Evolutionary conservation across 179 eudicot species (phyloP).

Genomic region (Actinidia chinensis): DNA sequence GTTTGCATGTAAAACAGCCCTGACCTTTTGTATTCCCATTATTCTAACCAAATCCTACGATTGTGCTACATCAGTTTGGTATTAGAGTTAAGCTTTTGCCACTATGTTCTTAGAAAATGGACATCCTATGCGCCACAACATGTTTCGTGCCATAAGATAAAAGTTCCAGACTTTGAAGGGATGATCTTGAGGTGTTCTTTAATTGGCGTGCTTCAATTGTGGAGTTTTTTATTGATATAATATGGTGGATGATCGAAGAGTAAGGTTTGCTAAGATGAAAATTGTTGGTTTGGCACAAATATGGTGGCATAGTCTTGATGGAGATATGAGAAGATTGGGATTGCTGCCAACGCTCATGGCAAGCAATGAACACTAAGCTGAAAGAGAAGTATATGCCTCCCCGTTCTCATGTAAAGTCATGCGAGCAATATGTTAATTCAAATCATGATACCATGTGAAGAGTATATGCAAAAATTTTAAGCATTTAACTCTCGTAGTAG

Average conservation of each 20-base stretch:
- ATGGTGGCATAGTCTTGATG: background rate
- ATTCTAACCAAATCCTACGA: too few relatives aligned
- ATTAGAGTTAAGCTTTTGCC: background rate
- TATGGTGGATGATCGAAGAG: background rate
- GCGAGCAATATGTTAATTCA: background rate
- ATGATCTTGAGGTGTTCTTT: background rate
- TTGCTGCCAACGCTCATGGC: background rate
- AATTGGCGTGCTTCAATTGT: constrained; percentile 7
- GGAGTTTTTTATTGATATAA: background rate
- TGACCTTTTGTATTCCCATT: too few relatives aligned
- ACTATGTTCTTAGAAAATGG: background rate
- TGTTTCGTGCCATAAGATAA: background rate
- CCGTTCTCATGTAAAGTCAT: background rate
- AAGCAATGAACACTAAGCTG: background rate
- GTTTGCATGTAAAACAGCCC: too few relatives aligned
- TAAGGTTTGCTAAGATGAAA: constrained; percentile 2
- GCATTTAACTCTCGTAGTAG: background rate
- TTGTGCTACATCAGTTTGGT: background rate
- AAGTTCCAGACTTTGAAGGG: background rate
- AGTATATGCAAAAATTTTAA: background rate
- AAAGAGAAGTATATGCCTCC: background rate
- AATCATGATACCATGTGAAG: background rate
- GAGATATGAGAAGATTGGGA: background rate
- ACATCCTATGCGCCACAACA: background rate
- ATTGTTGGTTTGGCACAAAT: background rate